Base-by-base conservation (phyloP, 495 filamentous ascomycete genomes). In the Hyaloscypha finlandica region DNA sequence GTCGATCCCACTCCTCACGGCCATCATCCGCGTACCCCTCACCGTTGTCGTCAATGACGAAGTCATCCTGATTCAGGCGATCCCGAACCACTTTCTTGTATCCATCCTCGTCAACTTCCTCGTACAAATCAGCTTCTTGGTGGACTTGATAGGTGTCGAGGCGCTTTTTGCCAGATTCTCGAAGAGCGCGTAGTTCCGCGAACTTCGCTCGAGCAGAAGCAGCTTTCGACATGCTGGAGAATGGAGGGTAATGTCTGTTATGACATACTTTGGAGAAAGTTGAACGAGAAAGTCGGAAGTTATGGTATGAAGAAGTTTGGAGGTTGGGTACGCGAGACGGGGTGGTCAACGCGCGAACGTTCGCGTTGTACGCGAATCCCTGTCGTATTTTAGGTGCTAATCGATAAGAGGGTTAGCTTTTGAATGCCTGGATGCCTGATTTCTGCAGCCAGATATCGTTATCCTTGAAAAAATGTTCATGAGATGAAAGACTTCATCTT, bases 11-110 rank as follows among this genome's bases (percentile, higher is more conserved):
- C 55, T 97, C 95, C 75, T 99, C 95, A 59, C 95, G 91, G 64
- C 95, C 95, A 75, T 99, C 96, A 74, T 99, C 95, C 60, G 91
- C 94, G 75, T 99, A 99, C 31, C 93, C 92, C 68, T 91, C 91
- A 60, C 93, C 94, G 78, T 96, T 93, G 78, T 95, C 91, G 77
- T 96, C 92, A 61, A 99, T 92, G 63, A 99, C 94, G 67, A 99
- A 99, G 79, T 99, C 95, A 75, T 99, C 95, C 74, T 94, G 85
- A 74, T 96, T 92, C 54, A 99, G 83, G 25, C 96, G 90, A 54
- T 89, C 87, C 45, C 94, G 86, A 51, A 99, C 93, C 63, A 97
- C 87, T 74, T 97, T 95, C 78, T 97, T 97, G 83, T 99, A 99
- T 58, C 91, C 90, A 73, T 96, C 94, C 71, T 99, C 95, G 75